Conservation (phyloP, 768 basidiomycete species). For the Cystobasidium ongulense region DNA sequence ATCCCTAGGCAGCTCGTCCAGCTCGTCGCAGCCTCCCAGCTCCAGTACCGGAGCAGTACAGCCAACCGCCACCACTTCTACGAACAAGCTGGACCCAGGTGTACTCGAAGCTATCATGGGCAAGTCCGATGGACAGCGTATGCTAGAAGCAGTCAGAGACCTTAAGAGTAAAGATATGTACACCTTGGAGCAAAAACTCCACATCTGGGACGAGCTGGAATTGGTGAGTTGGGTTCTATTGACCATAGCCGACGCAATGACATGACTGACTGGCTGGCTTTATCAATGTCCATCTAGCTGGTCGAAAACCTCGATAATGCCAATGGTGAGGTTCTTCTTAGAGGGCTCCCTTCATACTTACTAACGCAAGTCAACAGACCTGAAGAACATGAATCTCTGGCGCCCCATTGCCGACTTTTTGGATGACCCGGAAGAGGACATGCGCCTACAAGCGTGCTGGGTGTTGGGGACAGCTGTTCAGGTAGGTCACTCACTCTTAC, state of each 20-base stretch:
- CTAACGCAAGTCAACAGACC: constrained; percentile 50
- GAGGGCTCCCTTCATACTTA: background rate
- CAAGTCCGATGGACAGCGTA: constrained; percentile 67
- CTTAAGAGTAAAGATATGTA: constrained; percentile 52
- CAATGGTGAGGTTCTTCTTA: constrained; percentile 54
- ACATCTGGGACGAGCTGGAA: constrained; percentile 66
- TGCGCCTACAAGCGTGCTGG: constrained; percentile 69
- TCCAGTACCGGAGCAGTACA: background rate
- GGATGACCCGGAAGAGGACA: constrained; percentile 53
- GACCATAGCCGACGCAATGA: no score
- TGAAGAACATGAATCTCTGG: constrained; percentile 71
- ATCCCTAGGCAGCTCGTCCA: background rate
- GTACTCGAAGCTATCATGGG: constrained; percentile 79
- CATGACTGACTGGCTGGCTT: background rate
- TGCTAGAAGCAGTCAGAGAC: constrained; percentile 52
- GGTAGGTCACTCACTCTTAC: constrained; percentile 9
- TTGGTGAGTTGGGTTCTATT: constrained; percentile 55
- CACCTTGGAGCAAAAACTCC: constrained; percentile 53
- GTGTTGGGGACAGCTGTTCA: constrained; percentile 71
- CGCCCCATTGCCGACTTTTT: constrained; percentile 62
- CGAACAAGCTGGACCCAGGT: constrained; percentile 60
- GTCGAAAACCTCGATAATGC: constrained; percentile 86
- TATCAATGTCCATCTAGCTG: constrained; percentile 50
- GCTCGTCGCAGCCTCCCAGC: background rate
- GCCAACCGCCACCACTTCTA: background rate